Evolutionary conservation across 2,329 filamentous ascomycete genomes (phyloP), one percentile per base, ranked within the genome.

Genomic region (Diaporthe amygdali): DNA sequence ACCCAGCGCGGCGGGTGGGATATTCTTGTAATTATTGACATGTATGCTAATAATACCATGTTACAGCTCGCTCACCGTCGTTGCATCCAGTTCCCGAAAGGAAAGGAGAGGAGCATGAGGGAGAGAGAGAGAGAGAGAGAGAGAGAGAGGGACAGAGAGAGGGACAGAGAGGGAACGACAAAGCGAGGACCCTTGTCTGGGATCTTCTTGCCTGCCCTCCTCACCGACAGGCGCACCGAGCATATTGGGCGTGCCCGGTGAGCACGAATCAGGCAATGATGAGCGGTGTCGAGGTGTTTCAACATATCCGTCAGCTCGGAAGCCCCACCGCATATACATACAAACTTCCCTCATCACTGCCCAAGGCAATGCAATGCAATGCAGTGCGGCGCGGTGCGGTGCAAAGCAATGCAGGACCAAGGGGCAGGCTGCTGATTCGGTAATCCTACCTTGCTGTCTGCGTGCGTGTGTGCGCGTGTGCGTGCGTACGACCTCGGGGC

Each of bases 251-350:
- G 39, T n/a, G 27, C 9, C 52, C 54, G 52, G 66, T n/a, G 52
- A 59, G n/a, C 52, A 56, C 66, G 66, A 37, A 68, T 59, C 32
- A 49, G 66, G 66, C 39, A 68, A 34, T 68, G 66, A 68, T 68
- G 41, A 20, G 66, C 66, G 30, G 51, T 68, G 52, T 68, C 66
- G 52, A 56, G 51, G 49, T 59, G 66, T 54, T 66, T 44, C 37
- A 27, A 51, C 17, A 54, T 7, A 37, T 51, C 27, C 20, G n/a
- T 54, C 51, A n/a, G 8, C 51, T 37, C 51, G 34, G 25, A 3
- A 55, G 52, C 20, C 52, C 52, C 30, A 37, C 32, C 30, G 27
- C 15, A 14, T 52, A 9, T 17, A 10, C 17, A 14, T 8, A 37
- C 34, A 37, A 8, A 59, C n/a, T 17, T 37, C 6, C 10, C 59